These are phyloP conservation scores for Acrodontium crateriforme DNA, from an alignment of 2,329 filamentous ascomycete species.

Conservation along the genomic window DNA sequence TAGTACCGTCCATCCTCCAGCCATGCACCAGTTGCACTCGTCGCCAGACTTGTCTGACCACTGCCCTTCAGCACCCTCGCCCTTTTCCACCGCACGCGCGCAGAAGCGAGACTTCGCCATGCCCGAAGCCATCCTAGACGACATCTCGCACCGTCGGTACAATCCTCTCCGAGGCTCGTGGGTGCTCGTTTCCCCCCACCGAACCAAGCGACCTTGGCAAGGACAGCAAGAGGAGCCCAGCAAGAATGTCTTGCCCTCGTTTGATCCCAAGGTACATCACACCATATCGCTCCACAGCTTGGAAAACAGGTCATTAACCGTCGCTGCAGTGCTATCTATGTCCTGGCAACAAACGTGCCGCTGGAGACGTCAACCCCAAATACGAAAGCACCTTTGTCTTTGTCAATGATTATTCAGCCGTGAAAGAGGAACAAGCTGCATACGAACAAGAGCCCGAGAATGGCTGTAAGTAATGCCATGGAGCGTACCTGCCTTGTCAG, in stretches of 20 bases:
- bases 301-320: constrained; percentile 6
- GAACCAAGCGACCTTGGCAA: constrained; percentile 97
- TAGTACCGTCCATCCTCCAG: too few species aligned
- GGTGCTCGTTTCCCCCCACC: constrained; percentile 88
- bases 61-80: too few species aligned
- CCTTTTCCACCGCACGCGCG: too few species aligned
- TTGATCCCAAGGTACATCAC: constrained; percentile 49
- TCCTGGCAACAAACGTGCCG: constrained; percentile 76
- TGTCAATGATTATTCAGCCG: constrained; percentile 93
- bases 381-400: constrained; percentile 87
- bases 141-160: constrained; percentile 90
- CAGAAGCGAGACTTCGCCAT: too few species aligned
- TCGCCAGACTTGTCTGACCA: too few species aligned
- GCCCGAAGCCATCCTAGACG: constrained; percentile 53
- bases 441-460: constrained; percentile 46
- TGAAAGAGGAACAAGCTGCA: constrained; percentile 80
- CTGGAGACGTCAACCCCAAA: constrained; percentile 72
- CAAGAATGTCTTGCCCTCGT: constrained; percentile 48
- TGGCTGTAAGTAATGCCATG: constrained; percentile 30
- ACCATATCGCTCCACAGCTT: neutral
- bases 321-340: constrained; percentile 71
- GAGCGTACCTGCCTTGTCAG: too few species aligned
- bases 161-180: constrained; percentile 84
- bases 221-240: constrained; percentile 35
- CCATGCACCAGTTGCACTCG: too few species aligned